Evolutionary conservation across 305 asterid species (phyloP).

Genomic region (Solanum hybrid): DNA sequence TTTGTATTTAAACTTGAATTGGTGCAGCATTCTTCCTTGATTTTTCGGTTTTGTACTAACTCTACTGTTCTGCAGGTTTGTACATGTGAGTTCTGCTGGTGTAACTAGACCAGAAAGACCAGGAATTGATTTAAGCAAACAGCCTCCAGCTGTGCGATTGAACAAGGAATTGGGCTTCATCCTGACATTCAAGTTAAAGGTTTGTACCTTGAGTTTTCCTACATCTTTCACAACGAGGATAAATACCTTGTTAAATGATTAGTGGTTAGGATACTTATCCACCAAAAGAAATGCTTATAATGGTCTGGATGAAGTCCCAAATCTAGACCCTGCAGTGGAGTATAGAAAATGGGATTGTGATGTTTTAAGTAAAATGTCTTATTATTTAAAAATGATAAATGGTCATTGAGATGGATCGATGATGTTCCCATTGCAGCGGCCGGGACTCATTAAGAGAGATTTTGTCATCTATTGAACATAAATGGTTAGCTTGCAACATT

Average conservation of each 20-base stretch:
- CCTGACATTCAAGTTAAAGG: conserved; percentile 95
- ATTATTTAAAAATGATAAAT: not conserved
- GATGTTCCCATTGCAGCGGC: not conserved
- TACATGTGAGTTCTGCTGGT: conserved; percentile 95
- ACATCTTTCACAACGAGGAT: not conserved
- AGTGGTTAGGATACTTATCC: not conserved
- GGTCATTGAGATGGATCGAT: not conserved
- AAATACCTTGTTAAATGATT: not conserved
- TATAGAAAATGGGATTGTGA: not conserved
- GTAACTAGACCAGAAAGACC: conserved; percentile 97
- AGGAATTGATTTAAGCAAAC: conserved; percentile 89
- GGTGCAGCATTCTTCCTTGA: not conserved
- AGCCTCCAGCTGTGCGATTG: conserved; percentile 95
- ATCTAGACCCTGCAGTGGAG: not conserved
- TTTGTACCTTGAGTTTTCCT: conserved; percentile 1
- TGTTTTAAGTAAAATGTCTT: not conserved
- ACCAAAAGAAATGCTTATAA: not conserved
- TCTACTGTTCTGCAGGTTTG: conserved; percentile 36
- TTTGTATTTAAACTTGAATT: not conserved
- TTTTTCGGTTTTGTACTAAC: not conserved
- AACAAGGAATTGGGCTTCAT: conserved; percentile 84
- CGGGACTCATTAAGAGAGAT: not conserved
- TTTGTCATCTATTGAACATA: not conserved
- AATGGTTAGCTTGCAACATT: not conserved
- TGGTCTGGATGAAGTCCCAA: not conserved